phyloP scores from a whole-genome alignment of 169 alveolate species.

The Cryptosporidium bovis region DNA sequence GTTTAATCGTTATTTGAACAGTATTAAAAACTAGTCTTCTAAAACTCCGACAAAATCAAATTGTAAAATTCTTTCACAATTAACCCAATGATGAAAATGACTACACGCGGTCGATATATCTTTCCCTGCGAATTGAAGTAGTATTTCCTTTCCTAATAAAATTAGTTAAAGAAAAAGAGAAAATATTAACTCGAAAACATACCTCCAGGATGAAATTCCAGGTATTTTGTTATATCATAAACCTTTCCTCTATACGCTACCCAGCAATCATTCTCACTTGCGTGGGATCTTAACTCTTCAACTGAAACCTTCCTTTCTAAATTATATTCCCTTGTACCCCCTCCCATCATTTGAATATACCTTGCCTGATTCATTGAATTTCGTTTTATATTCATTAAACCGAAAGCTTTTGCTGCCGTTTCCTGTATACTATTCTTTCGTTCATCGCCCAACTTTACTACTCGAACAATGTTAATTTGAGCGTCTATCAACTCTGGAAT shows the following conservation, averaged over 20 bases:
- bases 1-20: not conserved
- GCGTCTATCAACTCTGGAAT: conserved; percentile 24
- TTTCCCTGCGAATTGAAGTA: conserved; percentile 63
- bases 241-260: conserved; percentile 56
- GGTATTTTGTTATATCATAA: conserved; percentile 57
- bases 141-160: conserved; percentile 51
- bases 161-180: not conserved
- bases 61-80: conserved; percentile 70
- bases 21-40: not conserved
- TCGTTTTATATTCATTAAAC: conserved; percentile 4
- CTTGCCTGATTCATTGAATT: conserved; percentile 43
- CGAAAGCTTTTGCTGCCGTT: not conserved
- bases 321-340: not conserved
- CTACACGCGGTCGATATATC: conserved; percentile 56
- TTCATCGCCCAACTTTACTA: conserved; percentile 20
- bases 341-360: conserved; percentile 26
- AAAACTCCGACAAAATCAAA: conserved; percentile 32
- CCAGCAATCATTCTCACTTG: conserved; percentile 41
- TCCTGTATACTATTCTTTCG: not conserved
- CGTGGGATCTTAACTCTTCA: conserved; percentile 36
- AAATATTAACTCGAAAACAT: not conserved
- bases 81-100: conserved; percentile 71
- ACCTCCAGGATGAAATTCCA: conserved; percentile 72
- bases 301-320: not conserved
- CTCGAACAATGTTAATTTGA: conserved; percentile 14